phyloP scores from a whole-genome alignment of 2,329 filamentous ascomycete species.

The Colletotrichum noveboracense region DNA sequence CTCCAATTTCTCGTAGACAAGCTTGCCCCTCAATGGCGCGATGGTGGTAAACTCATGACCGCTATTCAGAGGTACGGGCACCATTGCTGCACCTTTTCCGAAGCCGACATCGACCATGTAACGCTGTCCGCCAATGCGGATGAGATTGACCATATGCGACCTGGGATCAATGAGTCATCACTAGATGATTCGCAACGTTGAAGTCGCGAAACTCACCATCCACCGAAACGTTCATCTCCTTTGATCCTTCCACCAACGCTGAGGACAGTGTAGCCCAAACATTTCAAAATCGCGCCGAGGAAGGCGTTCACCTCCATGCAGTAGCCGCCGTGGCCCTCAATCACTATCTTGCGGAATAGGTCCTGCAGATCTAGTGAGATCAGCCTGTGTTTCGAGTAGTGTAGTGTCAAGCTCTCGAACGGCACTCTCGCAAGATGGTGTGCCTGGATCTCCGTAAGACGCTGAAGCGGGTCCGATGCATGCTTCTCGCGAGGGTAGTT shows the following conservation, averaged over 20 bases:
- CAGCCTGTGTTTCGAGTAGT: conserved; percentile 47
- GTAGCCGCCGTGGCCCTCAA: conserved; percentile 53
- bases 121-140: conserved; percentile 52
- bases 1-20: conserved; percentile 39
- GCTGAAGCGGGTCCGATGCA: conserved; percentile 28
- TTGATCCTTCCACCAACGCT: conserved; percentile 46
- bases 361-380: conserved; percentile 43
- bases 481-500: conserved; percentile 26
- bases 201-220: conserved; percentile 15
- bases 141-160: conserved; percentile 65
- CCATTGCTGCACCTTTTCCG: conserved; percentile 49
- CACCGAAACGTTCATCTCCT: conserved; percentile 25
- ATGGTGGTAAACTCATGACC: conserved; percentile 39
- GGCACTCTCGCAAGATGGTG: conserved; percentile 55
- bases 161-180: conserved; percentile 33
- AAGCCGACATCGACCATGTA: conserved; percentile 67
- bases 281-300: conserved; percentile 52
- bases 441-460: conserved; percentile 35
- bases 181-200: not conserved
- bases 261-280: conserved; percentile 54
- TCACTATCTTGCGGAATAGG: conserved; percentile 52
- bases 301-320: conserved; percentile 56
- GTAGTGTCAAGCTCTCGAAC: conserved; percentile 59
- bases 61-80: conserved; percentile 35
- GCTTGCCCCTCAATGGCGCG: conserved; percentile 47